phyloP scores from a whole-genome alignment of 2,329 filamentous ascomycete genomes.

The Beauveria rudraprayagi region DNA sequence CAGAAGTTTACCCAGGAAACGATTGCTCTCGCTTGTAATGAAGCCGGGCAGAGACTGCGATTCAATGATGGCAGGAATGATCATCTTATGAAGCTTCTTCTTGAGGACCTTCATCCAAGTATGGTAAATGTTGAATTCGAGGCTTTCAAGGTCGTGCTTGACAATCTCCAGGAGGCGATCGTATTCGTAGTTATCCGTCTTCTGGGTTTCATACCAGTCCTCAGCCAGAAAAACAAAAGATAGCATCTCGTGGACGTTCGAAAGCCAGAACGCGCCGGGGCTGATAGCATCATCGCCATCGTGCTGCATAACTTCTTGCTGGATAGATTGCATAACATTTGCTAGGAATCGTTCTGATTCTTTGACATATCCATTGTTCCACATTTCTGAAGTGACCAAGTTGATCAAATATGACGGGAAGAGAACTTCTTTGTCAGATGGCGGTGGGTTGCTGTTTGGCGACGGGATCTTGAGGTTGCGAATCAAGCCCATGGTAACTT shows the following conservation, averaged over 20 bases:
- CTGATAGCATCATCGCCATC: slow-evolving; percentile 97
- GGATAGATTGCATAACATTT: slow-evolving; percentile 99
- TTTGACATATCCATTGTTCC: slow-evolving; percentile 99
- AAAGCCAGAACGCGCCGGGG: slow-evolving; percentile 96
- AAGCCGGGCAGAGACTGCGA: slow-evolving; percentile 97
- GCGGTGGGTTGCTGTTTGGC: slow-evolving; percentile 76
- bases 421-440: slow-evolving; percentile 95
- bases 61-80: slow-evolving; percentile 97
- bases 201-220: slow-evolving; percentile 99
- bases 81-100: slow-evolving; percentile 99
- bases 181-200: slow-evolving; percentile 98
- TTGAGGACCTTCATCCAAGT: slow-evolving; percentile 99
- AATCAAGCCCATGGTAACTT: slow-evolving; percentile 93
- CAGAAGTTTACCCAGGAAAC: slow-evolving; percentile 94
- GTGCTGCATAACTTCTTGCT: slow-evolving; percentile 98
- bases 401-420: slow-evolving; percentile 99
- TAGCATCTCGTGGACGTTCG: slow-evolving; percentile 98
- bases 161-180: slow-evolving; percentile 96
- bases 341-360: slow-evolving; percentile 97
- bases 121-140: slow-evolving; percentile 99
- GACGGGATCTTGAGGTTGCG: slow-evolving; percentile 93
- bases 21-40: slow-evolving; percentile 96
- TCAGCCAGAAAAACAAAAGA: slow-evolving; percentile 98
- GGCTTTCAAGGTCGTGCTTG: slow-evolving; percentile 94
- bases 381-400: slow-evolving; percentile 98